Evolutionary conservation across 495 filamentous ascomycete species (phyloP).

Genomic region (Penicillium atrosanguineum): DNA sequence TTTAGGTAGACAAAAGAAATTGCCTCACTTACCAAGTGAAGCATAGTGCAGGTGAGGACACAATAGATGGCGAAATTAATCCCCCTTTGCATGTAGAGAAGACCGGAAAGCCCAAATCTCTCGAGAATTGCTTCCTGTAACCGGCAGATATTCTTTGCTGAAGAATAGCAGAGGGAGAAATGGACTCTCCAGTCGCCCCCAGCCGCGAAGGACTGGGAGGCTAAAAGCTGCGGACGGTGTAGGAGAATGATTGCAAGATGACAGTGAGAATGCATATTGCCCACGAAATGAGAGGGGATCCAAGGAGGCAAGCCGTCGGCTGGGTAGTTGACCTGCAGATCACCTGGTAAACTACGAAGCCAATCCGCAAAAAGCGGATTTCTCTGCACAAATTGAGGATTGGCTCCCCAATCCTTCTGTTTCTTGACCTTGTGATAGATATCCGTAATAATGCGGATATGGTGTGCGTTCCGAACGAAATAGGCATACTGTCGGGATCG

Average conservation of each 20-base stretch:
- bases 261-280: slow-evolving; percentile 91
- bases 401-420: slow-evolving; percentile 85
- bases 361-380: slow-evolving; percentile 72
- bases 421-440: slow-evolving; percentile 75
- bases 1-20: neutral
- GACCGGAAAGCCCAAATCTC: slow-evolving; percentile 72
- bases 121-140: slow-evolving; percentile 84
- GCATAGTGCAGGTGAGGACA: slow-evolving; percentile 87
- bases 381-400: slow-evolving; percentile 78
- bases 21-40: slow-evolving; percentile 75
- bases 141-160: slow-evolving; percentile 84
- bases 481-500: slow-evolving; percentile 80
- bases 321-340: slow-evolving; percentile 78
- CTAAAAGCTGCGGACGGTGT: slow-evolving; percentile 80
- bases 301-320: slow-evolving; percentile 77
- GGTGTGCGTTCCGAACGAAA: slow-evolving; percentile 71
- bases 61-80: slow-evolving; percentile 95
- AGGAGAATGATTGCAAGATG: slow-evolving; percentile 85
- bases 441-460: slow-evolving; percentile 73
- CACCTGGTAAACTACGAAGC: slow-evolving; percentile 71
- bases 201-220: slow-evolving; percentile 66
- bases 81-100: slow-evolving; percentile 91
- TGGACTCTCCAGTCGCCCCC: slow-evolving; percentile 84
- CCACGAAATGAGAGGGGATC: slow-evolving; percentile 85
- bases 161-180: slow-evolving; percentile 81